phyloP scores from a whole-genome alignment of 148 eudicot genomes.

The Cornus controversa region DNA sequence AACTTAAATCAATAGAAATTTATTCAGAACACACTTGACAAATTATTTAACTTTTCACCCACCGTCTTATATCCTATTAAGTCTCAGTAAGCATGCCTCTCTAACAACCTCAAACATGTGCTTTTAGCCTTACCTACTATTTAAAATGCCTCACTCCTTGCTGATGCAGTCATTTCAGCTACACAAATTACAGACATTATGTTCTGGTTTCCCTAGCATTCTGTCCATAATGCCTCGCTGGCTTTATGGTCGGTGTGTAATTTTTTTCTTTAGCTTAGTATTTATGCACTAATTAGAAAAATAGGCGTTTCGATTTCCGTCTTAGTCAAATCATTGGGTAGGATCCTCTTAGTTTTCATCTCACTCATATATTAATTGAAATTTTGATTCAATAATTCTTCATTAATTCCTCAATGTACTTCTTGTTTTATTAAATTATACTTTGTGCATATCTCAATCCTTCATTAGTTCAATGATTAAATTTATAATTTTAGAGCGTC shows the following conservation, averaged over 20 bases:
- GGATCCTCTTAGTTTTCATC: slow-evolving; percentile 1
- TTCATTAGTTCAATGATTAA: too few relatives aligned
- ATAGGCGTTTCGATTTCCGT: too few relatives aligned
- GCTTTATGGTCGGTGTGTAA: too few relatives aligned
- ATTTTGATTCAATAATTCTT: neutral
- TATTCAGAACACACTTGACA: neutral
- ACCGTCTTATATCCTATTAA: neutral
- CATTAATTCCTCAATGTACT: neutral
- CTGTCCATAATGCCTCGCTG: too few relatives aligned
- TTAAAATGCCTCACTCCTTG: neutral
- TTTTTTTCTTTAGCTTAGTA: too few relatives aligned
- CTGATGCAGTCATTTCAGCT: neutral
- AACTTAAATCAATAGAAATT: neutral
- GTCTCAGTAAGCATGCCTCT: neutral
- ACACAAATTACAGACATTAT: neutral
- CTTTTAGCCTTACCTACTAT: neutral
- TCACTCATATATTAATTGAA: neutral
- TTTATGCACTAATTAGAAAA: neutral
- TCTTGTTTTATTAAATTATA: too few relatives aligned
- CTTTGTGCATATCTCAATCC: too few relatives aligned
- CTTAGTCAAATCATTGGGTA: neutral
- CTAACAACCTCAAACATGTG: neutral
- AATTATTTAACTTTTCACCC: neutral
- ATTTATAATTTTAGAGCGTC: too few relatives aligned
- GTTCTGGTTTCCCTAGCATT: too few relatives aligned